A percentile compares a stretch with the other conserved stretches of the same genome.
Evolutionary conservation across 257 asterid species (phyloP).

Genomic region (Fraxinus pennsylvanica): DNA sequence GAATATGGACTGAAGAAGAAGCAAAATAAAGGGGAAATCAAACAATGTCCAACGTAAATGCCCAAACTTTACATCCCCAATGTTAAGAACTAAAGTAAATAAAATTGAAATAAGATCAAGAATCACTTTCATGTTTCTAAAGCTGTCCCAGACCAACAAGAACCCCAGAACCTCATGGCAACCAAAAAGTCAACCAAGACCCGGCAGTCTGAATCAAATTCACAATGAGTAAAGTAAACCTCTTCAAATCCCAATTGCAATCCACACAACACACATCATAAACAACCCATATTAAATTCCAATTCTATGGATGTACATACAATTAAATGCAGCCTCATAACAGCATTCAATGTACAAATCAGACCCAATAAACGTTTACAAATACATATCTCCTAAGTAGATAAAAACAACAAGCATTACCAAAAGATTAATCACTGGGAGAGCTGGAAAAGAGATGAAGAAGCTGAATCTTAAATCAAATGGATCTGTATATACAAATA

Average conservation of each 20-base stretch:
- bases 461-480: constrained; percentile 29
- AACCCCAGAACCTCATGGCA: constrained; percentile 1
- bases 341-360: constrained; percentile 1
- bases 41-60: neutral
- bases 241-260: constrained; percentile 7
- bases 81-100: neutral
- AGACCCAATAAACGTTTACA: neutral
- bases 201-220: constrained; percentile 22
- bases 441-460: constrained; percentile 33
- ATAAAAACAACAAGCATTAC: constrained; percentile 24
- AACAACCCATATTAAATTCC: neutral
- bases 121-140: constrained; percentile 10
- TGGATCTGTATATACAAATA: constrained; percentile 32
- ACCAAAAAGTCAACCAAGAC: constrained; percentile 22
- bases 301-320: neutral
- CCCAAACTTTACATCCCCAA: constrained; percentile 19
- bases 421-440: constrained; percentile 28
- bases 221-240: constrained; percentile 11
- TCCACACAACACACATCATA: neutral
- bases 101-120: constrained; percentile 14
- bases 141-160: neutral
- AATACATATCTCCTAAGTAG: no score
- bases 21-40: constrained; percentile 6
- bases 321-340: constrained; percentile 6
- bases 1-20: neutral